Percentiles rank a stretch among this genome's conserved stretches.
phyloP scores from a whole-genome alignment of 495 filamentous ascomycete genomes.

The Penicillium canescens region DNA sequence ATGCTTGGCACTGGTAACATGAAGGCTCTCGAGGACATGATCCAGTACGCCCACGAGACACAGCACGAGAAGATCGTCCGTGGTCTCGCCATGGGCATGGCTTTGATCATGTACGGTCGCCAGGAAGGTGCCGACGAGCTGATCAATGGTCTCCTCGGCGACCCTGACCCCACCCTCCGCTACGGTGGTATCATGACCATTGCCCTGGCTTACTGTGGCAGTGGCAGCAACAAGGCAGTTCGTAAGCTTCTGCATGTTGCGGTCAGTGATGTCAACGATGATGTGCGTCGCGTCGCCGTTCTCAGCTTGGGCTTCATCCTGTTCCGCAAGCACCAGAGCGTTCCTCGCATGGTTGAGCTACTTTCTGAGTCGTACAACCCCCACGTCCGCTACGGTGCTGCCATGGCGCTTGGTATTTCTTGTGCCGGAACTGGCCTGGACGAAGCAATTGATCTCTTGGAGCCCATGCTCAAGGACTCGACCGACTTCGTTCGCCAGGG shows the following conservation, averaged over 20 bases:
- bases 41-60: slow-evolving; percentile 95
- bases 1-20: slow-evolving; percentile 96
- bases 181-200: slow-evolving; percentile 99
- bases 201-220: slow-evolving; percentile 95
- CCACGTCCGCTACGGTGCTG: slow-evolving; percentile 96
- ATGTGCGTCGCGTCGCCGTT: slow-evolving; percentile 94
- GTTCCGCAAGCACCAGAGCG: slow-evolving; percentile 95
- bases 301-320: slow-evolving; percentile 98
- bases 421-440: slow-evolving; percentile 96
- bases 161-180: slow-evolving; percentile 88
- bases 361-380: slow-evolving; percentile 98
- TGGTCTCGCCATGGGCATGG: slow-evolving; percentile 93
- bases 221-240: slow-evolving; percentile 97
- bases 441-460: slow-evolving; percentile 93
- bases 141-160: slow-evolving; percentile 88
- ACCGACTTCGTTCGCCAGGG: slow-evolving; percentile 98
- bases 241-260: slow-evolving; percentile 96
- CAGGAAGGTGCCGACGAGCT: slow-evolving; percentile 94
- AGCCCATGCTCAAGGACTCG: slow-evolving; percentile 99
- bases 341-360: slow-evolving; percentile 98
- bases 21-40: slow-evolving; percentile 89
- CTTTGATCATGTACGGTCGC: slow-evolving; percentile 95
- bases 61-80: slow-evolving; percentile 99
- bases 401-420: slow-evolving; percentile 97
- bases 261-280: slow-evolving; percentile 97